A percentile compares a stretch with the other conserved stretches of the same genome.
Evolutionary conservation across 1,284 basidiomycete species (phyloP).

Genomic region (Veloboletus limbatus): DNA sequence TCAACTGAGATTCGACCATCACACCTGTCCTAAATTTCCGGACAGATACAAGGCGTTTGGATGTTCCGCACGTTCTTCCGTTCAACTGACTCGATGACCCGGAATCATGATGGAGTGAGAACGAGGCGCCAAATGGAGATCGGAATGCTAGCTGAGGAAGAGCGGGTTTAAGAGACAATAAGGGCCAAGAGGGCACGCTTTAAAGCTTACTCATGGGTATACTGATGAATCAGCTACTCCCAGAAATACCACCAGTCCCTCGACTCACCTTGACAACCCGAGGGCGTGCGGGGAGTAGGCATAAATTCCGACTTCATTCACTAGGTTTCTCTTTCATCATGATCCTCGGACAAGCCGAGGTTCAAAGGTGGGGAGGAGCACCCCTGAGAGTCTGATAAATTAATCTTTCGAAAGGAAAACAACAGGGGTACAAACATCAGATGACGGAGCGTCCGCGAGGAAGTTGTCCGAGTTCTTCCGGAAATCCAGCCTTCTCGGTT

Average conservation of each 20-base stretch:
- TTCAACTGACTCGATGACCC: constrained; percentile 14
- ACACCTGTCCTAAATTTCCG: not conserved
- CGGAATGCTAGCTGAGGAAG: constrained; percentile 4
- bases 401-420: not conserved
- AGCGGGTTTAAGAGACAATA: constrained; percentile 52
- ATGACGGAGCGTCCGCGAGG: not conserved
- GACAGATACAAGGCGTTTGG: not conserved
- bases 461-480: not conserved
- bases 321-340: not conserved
- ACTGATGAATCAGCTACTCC: constrained; percentile 6
- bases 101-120: constrained; percentile 21
- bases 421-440: not conserved
- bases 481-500: not conserved
- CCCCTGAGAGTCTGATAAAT: constrained; percentile 2
- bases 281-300: not conserved
- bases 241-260: not conserved
- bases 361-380: not conserved
- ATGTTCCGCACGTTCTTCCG: not conserved
- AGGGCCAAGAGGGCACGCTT: constrained; percentile 11
- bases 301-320: not conserved
- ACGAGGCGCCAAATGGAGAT: constrained; percentile 26
- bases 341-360: not conserved
- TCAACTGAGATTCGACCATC: not conserved
- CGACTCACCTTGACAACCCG: constrained; percentile 1
- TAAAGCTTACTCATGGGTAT: constrained; percentile 1